phyloP scores from a whole-genome alignment of 2,329 filamentous ascomycete genomes.

The Aspergillus tubingensis region DNA sequence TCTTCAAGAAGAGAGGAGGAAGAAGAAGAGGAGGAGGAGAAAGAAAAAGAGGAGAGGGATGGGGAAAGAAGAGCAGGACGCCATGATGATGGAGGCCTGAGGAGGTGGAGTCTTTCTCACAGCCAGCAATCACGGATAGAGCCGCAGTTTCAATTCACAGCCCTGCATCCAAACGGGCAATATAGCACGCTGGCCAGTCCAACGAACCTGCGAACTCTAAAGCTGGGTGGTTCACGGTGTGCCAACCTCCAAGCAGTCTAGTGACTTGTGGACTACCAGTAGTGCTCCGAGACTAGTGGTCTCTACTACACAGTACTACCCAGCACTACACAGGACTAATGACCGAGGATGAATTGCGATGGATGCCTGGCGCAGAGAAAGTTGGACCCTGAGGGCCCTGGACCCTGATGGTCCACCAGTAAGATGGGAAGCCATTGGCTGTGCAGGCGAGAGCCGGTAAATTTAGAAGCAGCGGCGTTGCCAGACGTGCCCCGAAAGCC shows the following conservation, averaged over 20 bases:
- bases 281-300: no score
- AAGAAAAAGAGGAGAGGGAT: not conserved
- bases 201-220: not conserved
- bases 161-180: not conserved
- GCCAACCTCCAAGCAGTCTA: not conserved
- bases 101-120: not conserved
- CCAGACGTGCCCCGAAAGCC: not conserved
- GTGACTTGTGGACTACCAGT: no score
- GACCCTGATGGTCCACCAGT: not conserved
- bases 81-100: not conserved
- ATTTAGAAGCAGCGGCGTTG: not conserved
- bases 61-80: slow-evolving; percentile 2
- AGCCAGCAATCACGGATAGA: not conserved
- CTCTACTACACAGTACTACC: not conserved
- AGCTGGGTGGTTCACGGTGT: not conserved
- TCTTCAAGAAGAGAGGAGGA: not conserved
- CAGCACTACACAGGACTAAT: not conserved
- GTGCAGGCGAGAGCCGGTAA: not conserved
- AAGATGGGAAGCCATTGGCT: not conserved
- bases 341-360: not conserved
- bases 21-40: not conserved
- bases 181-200: no score
- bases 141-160: not conserved
- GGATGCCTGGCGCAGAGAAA: no score
- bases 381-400: slow-evolving; percentile 1